A percentile compares a stretch with the other conserved stretches of the same genome.
Conservation (phyloP, 2,329 filamentous ascomycete species). For the Monilinia polystroma region DNA sequence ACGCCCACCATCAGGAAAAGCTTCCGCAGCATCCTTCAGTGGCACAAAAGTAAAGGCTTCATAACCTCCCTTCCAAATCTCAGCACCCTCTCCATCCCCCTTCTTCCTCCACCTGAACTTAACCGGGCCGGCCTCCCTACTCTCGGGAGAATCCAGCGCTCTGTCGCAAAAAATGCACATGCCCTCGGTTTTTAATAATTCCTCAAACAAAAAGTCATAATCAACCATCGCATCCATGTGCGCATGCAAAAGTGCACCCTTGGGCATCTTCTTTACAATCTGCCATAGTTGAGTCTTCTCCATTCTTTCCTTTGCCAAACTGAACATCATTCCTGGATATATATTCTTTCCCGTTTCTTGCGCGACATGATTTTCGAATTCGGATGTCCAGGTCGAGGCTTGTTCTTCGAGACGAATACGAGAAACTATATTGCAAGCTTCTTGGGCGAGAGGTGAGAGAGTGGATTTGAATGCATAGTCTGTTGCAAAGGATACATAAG, state of each 20-base stretch:
- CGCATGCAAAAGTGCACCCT: conserved; percentile 81
- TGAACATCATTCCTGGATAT: conserved; percentile 93
- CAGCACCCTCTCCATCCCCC: conserved; percentile 39
- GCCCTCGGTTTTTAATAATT: conserved; percentile 68
- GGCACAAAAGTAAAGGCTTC: conserved; percentile 41
- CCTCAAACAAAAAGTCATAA: conserved; percentile 73
- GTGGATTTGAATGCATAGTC: conserved; percentile 70
- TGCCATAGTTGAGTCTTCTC: conserved; percentile 81
- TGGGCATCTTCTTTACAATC: conserved; percentile 83
- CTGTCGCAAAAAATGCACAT: conserved; percentile 67
- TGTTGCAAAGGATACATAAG: conserved; percentile 41
- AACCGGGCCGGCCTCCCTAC: conserved; percentile 55
- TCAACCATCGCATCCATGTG: conserved; percentile 92
- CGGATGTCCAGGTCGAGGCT: conserved; percentile 71
- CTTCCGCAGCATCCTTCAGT: conserved; percentile 61
- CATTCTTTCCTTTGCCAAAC: conserved; percentile 79
- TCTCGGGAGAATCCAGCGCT: conserved; percentile 52
- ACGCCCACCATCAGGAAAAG: conserved; percentile 71
- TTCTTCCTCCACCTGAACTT: conserved; percentile 60
- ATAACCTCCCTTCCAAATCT: conserved; percentile 70
- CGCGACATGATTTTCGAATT: conserved; percentile 68
- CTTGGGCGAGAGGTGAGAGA: conserved; percentile 74
- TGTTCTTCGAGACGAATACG: conserved; percentile 78
- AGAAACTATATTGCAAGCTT: conserved; percentile 77
- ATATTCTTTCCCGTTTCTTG: conserved; percentile 62